Evolutionary conservation across 129 eudicot genomes (phyloP).

Genomic region (Lactuca saligna): DNA sequence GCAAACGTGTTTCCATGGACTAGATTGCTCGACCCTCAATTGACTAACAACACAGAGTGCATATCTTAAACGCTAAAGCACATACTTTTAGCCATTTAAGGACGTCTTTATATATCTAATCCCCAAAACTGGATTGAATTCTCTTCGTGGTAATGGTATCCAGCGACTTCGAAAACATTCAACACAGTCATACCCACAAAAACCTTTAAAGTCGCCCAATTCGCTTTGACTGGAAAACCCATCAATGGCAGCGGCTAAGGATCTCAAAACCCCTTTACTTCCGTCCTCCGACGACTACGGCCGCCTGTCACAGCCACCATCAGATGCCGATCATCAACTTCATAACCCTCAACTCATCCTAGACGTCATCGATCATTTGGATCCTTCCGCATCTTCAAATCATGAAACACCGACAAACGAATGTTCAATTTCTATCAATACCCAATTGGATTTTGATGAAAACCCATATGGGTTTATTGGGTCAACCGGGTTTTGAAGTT

Average conservation of each 20-base stretch:
- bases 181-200: neutral
- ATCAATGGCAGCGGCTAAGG: conserved; percentile 42
- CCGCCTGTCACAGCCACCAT: neutral
- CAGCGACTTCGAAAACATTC: neutral
- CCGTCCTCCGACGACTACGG: neutral
- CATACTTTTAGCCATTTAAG: neutral
- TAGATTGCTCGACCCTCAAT: conserved; percentile 15
- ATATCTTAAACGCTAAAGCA: neutral
- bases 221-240: conserved; percentile 9
- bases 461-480: conserved; percentile 73
- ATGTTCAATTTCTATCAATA: conserved; percentile 21
- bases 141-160: neutral
- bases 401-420: conserved; percentile 16
- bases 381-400: conserved; percentile 8
- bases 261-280: conserved; percentile 45
- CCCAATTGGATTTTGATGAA: conserved; percentile 31
- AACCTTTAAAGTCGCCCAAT: neutral
- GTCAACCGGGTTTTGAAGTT: conserved; percentile 48
- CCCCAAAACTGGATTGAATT: neutral
- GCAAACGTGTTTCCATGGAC: conserved; percentile 23
- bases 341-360: conserved; percentile 31
- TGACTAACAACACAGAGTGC: conserved; percentile 17
- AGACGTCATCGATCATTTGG: conserved; percentile 29
- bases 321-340: neutral
- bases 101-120: neutral